These are phyloP conservation scores for Penicillium decumbens DNA, from an alignment of 2,329 filamentous ascomycete genomes.

Conservation along the genomic window DNA sequence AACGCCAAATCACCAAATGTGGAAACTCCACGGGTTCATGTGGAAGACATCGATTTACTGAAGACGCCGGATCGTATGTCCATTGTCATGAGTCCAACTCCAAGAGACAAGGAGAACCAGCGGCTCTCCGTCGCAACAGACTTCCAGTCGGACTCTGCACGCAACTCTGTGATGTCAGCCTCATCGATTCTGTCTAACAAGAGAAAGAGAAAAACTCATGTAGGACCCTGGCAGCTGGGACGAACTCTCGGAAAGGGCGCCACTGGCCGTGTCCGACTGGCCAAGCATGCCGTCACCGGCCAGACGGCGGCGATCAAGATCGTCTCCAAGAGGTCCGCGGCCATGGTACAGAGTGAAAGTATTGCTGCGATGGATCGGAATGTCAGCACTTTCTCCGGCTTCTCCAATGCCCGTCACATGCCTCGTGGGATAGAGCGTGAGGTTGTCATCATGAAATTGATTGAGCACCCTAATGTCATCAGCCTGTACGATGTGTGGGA, in stretches of 20 bases:
- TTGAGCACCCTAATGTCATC: conserved; percentile 92
- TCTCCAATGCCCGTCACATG: conserved; percentile 62
- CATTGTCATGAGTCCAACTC: conserved; percentile 25
- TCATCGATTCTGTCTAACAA: conserved; percentile 53
- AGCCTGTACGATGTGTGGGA: conserved; percentile 97
- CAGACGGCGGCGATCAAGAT: conserved; percentile 93
- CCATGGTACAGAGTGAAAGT: conserved; percentile 78
- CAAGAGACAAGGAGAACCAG: conserved; percentile 45
- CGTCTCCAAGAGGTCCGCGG: conserved; percentile 75
- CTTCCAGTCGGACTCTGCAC: conserved; percentile 47
- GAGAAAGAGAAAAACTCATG: conserved; percentile 62
- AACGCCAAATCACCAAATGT: conserved; percentile 13
- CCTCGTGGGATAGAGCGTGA: conserved; percentile 89
- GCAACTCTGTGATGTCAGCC: conserved; percentile 52
- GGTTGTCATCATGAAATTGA: conserved; percentile 93
- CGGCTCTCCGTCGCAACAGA: conserved; percentile 51
- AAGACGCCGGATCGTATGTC: conserved; percentile 29
- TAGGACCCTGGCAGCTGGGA: conserved; percentile 91
- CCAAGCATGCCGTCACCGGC: conserved; percentile 71
- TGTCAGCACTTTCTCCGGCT: conserved; percentile 51
- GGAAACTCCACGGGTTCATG: conserved; percentile 12
- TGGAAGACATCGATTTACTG: conserved; percentile 16
- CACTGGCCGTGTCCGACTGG: conserved; percentile 80
- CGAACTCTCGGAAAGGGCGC: conserved; percentile 85
- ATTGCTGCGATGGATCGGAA: conserved; percentile 75